A percentile compares a stretch with the other conserved stretches of the same genome.
These are phyloP conservation scores for Paramecium biaurelia DNA, from an alignment of 73 alveolate genomes.

Conservation along the genomic window DNA sequence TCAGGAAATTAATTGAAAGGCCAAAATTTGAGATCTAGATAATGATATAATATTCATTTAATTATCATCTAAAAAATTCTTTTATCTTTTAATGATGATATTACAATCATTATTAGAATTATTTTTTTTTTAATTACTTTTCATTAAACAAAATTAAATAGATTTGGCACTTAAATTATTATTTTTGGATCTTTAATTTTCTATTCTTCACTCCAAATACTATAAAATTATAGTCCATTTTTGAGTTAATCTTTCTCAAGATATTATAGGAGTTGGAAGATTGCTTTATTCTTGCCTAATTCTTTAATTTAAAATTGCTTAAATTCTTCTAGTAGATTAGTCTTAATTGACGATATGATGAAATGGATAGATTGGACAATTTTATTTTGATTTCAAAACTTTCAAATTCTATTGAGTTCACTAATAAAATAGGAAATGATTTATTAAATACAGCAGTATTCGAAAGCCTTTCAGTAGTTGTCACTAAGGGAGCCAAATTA, in stretches of 20 bases:
- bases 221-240: slow-evolving; percentile 39
- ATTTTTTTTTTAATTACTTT: no score
- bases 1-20: background rate
- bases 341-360: slow-evolving; percentile 60
- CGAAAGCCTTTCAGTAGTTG: slow-evolving; percentile 73
- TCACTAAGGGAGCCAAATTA: slow-evolving; percentile 80
- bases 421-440: slow-evolving; percentile 83
- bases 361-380: slow-evolving; percentile 33
- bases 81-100: no score
- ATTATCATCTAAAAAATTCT: background rate
- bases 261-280: background rate
- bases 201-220: slow-evolving; percentile 65
- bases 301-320: slow-evolving; percentile 61
- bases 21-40: background rate
- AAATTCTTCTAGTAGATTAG: slow-evolving; percentile 64
- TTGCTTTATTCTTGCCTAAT: slow-evolving; percentile 37
- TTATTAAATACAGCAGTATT: slow-evolving; percentile 88
- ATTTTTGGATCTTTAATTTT: slow-evolving; percentile 61
- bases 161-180: slow-evolving; percentile 56
- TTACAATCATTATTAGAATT: background rate
- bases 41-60: background rate
- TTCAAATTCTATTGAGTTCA: slow-evolving; percentile 86
- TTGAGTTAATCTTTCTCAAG: slow-evolving; percentile 5
- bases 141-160: background rate
- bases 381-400: slow-evolving; percentile 85